Evolutionary conservation across 768 basidiomycete species (phyloP), one percentile per base, ranked within the genome.

Genomic region (Suillus lakei): DNA sequence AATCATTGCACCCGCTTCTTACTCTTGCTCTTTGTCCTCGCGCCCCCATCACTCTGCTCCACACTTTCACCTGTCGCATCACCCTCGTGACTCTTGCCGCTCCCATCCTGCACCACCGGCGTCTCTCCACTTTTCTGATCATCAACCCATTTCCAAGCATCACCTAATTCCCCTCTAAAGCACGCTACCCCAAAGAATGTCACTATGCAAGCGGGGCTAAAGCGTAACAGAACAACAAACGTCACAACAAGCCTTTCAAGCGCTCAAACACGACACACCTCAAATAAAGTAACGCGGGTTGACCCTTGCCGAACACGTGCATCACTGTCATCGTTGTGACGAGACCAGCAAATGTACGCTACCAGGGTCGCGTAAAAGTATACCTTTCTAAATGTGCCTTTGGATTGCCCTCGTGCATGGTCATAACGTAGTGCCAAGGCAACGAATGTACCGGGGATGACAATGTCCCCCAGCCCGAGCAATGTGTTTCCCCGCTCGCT

Each of bases 221-320:
- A 54, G 44, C 63, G 38, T n/a, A n/a, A n/a, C 30, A 55, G 15
- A 12, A 36, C 23, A 65, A 48, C 16, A 12, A 16, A 3, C 4
- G 46, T 28, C 28, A 26, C 21, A 1, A 39, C 48, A 36, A 60
- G 16, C 48, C 59, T 32, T 54, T 64, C 54, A 61, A 41, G 60
- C 43, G 18, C 41, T 16, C 21, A 30, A 36, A 44, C 30, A 12
- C 39, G 46, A 63, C 86, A 72, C 70, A 91, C 92, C 91, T 92
- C 67, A 99, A 84, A 78, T 98, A 99, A 53, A 99, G 80, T 62
- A 99, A 78, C 2, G 97, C 97, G 1, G 97, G 97, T 71, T 99
- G 97, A 4, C 93, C 95, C 8, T 82, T 83, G 38, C 82, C 81
- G 69, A 88, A 90, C 46, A 78, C 72, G 72, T 97, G 93, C 95